Evolutionary conservation across 2,329 filamentous ascomycete genomes (phyloP).

Genomic region (Fusarium secorum): DNA sequence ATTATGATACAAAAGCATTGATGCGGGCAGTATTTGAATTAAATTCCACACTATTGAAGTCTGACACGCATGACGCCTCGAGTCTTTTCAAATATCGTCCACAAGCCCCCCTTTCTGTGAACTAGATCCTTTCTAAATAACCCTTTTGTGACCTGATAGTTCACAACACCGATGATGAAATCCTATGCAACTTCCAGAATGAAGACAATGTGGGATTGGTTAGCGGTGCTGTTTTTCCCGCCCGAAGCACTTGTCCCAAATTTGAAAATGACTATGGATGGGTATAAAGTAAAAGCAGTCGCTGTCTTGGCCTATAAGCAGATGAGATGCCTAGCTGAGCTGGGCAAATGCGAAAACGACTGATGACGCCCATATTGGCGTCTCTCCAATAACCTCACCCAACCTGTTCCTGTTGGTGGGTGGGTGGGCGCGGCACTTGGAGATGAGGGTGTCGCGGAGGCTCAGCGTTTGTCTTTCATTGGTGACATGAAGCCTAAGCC

Average conservation of each 20-base stretch:
- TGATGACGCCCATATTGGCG: conserved; percentile 17
- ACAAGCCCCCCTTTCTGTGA: not conserved
- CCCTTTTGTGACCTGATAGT: not conserved
- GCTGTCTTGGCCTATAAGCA: not conserved
- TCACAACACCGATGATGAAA: not conserved
- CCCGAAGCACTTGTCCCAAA: not conserved
- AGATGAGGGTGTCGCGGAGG: not conserved
- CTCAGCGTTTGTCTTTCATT: conserved; percentile 12
- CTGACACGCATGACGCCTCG: not conserved
- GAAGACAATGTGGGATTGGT: not conserved
- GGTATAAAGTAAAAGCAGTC: conserved; percentile 15
- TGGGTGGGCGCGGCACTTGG: conserved; percentile 6
- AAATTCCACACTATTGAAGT: not conserved
- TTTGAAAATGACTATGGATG: conserved; percentile 1
- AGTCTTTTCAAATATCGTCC: not conserved
- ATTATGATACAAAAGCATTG: conserved; percentile 12
- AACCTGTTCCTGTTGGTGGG: not conserved
- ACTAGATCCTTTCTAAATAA: not conserved
- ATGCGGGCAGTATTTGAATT: not conserved
- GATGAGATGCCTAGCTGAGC: not conserved
- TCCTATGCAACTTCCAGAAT: not conserved
- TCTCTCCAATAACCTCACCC: not conserved
- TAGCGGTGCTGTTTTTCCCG: conserved; percentile 26
- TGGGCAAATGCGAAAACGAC: not conserved
- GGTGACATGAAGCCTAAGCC: not conserved